These are phyloP conservation scores for Limnomonas spitsbergensis DNA, from an alignment of 139 green algal species.

Conservation along the genomic window DNA sequence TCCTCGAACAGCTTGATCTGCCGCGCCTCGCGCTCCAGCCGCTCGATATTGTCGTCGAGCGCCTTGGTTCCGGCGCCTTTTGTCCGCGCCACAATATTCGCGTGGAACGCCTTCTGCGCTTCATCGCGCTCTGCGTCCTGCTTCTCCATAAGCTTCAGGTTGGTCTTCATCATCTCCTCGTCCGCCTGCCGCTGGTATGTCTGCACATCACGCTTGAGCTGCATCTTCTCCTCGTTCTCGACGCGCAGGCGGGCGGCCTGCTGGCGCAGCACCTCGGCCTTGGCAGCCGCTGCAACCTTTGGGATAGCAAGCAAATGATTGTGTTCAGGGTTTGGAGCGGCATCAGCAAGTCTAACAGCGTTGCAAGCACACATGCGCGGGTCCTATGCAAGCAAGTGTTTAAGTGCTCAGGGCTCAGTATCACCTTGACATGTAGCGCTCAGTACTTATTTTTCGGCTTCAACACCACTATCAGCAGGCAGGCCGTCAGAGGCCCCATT, in stretches of 20 bases:
- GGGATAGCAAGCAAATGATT: no score
- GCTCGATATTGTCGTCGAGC: slow-evolving; percentile 17
- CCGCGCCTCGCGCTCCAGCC: slow-evolving; percentile 20
- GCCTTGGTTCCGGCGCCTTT: slow-evolving; percentile 21
- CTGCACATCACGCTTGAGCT: slow-evolving; percentile 2
- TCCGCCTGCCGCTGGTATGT: neutral
- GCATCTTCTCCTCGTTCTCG: slow-evolving; percentile 23
- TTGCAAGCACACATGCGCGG: no score
- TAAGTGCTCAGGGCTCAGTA: no score
- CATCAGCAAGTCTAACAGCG: no score
- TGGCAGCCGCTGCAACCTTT: slow-evolving; percentile 8
- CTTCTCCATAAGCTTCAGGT: slow-evolving; percentile 10
- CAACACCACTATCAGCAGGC: no score
- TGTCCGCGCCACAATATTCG: slow-evolving; percentile 3
- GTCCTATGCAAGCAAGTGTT: no score
- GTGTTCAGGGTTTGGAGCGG: no score
- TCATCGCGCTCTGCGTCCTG: slow-evolving; percentile 16
- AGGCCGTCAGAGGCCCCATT: no score
- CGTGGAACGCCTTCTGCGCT: slow-evolving; percentile 18
- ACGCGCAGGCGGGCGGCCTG: neutral
- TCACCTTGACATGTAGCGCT: no score
- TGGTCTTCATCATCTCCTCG: slow-evolving; percentile 9
- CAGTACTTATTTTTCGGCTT: no score
- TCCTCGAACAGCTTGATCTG: slow-evolving; percentile 25
- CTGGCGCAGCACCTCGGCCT: slow-evolving; percentile 2